Evolutionary conservation across 2,329 filamentous ascomycete species (phyloP).

Genomic region (Ceratocystiopsis brevicomis): DNA sequence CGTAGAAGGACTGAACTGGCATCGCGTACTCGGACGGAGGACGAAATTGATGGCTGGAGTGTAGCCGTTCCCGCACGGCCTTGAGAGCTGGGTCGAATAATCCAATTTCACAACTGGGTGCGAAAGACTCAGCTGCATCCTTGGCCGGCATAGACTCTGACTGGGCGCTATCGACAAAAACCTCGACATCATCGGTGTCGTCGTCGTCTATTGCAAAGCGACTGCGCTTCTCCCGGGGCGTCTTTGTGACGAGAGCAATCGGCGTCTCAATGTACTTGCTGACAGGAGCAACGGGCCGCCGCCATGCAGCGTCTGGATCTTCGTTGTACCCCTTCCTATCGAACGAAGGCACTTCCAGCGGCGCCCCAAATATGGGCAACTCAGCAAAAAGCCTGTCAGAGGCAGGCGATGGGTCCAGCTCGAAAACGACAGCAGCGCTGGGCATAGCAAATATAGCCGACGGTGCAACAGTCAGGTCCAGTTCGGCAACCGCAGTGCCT

Average conservation of each 20-base stretch:
- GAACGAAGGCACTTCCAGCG: conserved; percentile 38
- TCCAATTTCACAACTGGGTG: conserved; percentile 33
- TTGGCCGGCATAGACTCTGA: background rate
- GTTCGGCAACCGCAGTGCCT: conserved; percentile 14
- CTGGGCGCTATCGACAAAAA: conserved; percentile 15
- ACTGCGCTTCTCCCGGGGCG: conserved; percentile 55
- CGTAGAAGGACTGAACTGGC: conserved; percentile 81
- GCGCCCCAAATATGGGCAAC: conserved; percentile 58
- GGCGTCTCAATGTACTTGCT: conserved; percentile 76
- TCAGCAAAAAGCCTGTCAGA: conserved; percentile 63
- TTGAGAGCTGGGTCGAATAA: conserved; percentile 83
- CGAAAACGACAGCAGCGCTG: conserved; percentile 65
- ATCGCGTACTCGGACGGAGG: conserved; percentile 83
- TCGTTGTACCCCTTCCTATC: conserved; percentile 33
- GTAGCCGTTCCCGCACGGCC: conserved; percentile 70
- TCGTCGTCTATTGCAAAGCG: conserved; percentile 69
- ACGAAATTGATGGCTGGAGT: conserved; percentile 80
- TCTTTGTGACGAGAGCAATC: conserved; percentile 47
- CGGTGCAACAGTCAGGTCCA: conserved; percentile 37
- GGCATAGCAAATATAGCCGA: conserved; percentile 70
- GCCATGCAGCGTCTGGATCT: conserved; percentile 54
- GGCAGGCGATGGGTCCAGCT: conserved; percentile 52
- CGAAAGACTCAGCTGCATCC: background rate
- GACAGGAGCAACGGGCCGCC: conserved; percentile 57
- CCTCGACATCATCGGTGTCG: conserved; percentile 23